Conservation (phyloP, 805 yeast species). For the Nakazawaea wickerhamii region DNA sequence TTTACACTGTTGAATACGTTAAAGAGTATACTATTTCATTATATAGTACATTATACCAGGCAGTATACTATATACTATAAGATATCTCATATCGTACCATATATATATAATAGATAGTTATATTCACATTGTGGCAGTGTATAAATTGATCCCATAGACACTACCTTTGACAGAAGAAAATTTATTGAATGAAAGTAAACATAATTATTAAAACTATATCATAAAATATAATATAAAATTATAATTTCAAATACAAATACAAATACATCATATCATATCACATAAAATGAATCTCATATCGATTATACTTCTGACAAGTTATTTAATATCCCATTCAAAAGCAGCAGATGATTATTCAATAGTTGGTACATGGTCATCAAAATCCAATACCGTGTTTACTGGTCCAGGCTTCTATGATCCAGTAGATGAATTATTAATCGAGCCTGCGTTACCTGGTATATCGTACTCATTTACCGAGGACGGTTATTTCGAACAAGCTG, state of each 20-base stretch:
- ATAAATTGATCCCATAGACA: too few relatives aligned
- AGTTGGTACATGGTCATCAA: constrained; percentile 93
- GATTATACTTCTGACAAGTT: background rate
- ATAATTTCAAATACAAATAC: background rate
- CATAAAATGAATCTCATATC: background rate
- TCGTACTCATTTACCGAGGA: constrained; percentile 90
- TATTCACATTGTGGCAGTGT: too few relatives aligned
- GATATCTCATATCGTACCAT: too few relatives aligned
- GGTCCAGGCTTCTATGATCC: constrained; percentile 98
- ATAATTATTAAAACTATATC: too few relatives aligned
- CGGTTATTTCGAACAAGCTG: constrained; percentile 87
- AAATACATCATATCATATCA: background rate
- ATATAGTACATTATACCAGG: too few relatives aligned
- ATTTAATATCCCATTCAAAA: background rate
- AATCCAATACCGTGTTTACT: constrained; percentile 89
- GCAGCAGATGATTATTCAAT: constrained; percentile 29
- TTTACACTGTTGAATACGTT: too few relatives aligned
- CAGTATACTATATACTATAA: too few relatives aligned
- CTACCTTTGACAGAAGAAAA: too few relatives aligned
- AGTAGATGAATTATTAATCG: constrained; percentile 86
- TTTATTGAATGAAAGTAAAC: too few relatives aligned
- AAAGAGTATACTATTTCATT: too few relatives aligned
- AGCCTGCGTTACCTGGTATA: constrained; percentile 94
- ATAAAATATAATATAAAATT: background rate
- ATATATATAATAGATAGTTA: too few relatives aligned